Evolutionary conservation across 371 early-diverging fungal species (phyloP), one percentile per base, ranked within the genome.

Genomic region (Zopfochytrium polystomum): DNA sequence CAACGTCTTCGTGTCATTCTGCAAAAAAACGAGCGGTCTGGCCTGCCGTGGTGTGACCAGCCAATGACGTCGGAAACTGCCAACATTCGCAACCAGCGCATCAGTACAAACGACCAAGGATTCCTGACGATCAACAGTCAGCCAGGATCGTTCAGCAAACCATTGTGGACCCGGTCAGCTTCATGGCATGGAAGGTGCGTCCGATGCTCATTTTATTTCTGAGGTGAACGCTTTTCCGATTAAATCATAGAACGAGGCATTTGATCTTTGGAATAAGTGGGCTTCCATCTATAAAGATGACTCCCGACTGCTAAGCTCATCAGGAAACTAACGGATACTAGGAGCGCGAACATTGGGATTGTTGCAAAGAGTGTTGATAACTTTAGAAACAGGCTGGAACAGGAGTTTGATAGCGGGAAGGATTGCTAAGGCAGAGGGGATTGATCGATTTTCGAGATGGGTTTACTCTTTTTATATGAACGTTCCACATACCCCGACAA

Each of bases 121-220:
- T 96, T 86, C 79, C 74, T 95, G 57, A 91, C 98, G 5, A 95
- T 98, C 76, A 98, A 96, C 82, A 87, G 87, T 9, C 98, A 98
- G 79, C 96, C 98, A 30, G 90, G 93, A 92, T 97, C 64, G 80
- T 95, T 32, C 98, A 97, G 71, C 96, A 96, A 15, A 97, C 98
- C 13, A 84, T 97, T 65, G 95, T 96, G 26, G 98, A 97, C 66
- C 79, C 86, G 13, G 83, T 81, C 53, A 87, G 89, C 56, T 97
- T 97, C 72, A 80, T 93, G 81, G 96, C 96, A 2, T 97, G 98
- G 98, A 91, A 92, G 84, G 38, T 38, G 11, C 18, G 38, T 38
- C 11, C 11, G 7, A 18, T 38, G 38, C 38, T 18, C n/a, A 85
- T 85, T 33, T 22, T 32, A 3, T 52, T 32, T 56, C 18, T 27